These are phyloP conservation scores for Gastrolobium bilobum DNA, from an alignment of 306 rosid genomes.

Conservation along the genomic window DNA sequence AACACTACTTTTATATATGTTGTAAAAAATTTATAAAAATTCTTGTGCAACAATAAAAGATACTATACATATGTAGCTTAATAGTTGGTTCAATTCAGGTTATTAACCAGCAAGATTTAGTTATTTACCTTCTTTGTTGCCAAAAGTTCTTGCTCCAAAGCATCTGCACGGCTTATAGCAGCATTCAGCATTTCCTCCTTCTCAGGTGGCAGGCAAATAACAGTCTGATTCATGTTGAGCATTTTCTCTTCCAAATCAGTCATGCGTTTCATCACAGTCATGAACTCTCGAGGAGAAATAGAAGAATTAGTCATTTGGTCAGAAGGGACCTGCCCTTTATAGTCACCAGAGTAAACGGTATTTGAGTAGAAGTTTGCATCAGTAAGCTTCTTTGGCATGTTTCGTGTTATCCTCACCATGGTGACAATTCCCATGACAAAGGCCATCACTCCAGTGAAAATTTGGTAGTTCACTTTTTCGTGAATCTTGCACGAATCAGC, in stretches of 20 bases:
- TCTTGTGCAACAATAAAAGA: neutral
- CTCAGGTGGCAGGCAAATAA: slow-evolving; percentile 66
- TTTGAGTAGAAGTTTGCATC: slow-evolving; percentile 80
- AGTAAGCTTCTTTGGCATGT: slow-evolving; percentile 83
- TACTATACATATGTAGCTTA: neutral
- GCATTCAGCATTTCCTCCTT: slow-evolving; percentile 78
- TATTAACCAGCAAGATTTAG: neutral
- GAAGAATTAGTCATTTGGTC: slow-evolving; percentile 52
- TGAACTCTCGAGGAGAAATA: slow-evolving; percentile 62
- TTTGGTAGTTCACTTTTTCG: slow-evolving; percentile 64
- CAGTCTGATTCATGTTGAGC: slow-evolving; percentile 56
- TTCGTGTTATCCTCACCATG: slow-evolving; percentile 75
- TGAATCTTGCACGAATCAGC: slow-evolving; percentile 57
- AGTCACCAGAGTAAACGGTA: slow-evolving; percentile 52
- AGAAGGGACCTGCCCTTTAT: slow-evolving; percentile 37
- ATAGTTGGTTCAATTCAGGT: neutral
- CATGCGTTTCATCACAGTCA: slow-evolving; percentile 85
- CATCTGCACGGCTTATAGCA: slow-evolving; percentile 65
- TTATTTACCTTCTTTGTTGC: slow-evolving; percentile 74
- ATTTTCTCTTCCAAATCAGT: slow-evolving; percentile 86
- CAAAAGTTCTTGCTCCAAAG: slow-evolving; percentile 76
- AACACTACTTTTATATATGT: too few relatives aligned
- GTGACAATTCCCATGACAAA: slow-evolving; percentile 81
- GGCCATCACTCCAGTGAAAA: slow-evolving; percentile 75
- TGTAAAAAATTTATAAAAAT: neutral